Percentiles rank a stretch among this genome's conserved stretches.
Evolutionary conservation across 1,284 basidiomycete genomes (phyloP).

Genomic region (Wolfiporia cocos): DNA sequence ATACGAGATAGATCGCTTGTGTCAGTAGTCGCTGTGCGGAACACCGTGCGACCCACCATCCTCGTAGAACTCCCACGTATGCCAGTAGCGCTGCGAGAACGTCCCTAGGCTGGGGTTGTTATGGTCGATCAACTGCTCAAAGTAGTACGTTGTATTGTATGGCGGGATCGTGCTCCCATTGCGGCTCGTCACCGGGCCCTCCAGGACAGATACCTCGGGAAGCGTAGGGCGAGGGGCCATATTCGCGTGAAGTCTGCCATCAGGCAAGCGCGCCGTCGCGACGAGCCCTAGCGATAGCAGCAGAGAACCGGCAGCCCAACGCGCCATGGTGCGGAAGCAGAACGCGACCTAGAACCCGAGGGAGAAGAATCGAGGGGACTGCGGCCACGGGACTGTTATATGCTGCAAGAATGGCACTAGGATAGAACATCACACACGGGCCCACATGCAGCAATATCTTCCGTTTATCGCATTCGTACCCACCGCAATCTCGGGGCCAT

Average conservation of each 20-base stretch:
- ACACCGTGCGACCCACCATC: conserved; percentile 28
- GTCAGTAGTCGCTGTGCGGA: not conserved
- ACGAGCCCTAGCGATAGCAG: conserved; percentile 11
- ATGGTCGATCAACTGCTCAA: conserved; percentile 72
- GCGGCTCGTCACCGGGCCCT: conserved; percentile 16
- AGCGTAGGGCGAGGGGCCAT: conserved; percentile 14
- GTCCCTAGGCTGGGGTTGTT: conserved; percentile 66
- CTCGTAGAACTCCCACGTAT: conserved; percentile 57
- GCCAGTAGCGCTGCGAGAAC: conserved; percentile 70
- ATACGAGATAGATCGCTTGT: not conserved
- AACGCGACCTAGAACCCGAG: too few species aligned
- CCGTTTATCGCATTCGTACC: too few species aligned
- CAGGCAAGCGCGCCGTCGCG: conserved; percentile 13
- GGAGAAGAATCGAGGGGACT: not conserved
- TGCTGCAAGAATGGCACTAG: not conserved
- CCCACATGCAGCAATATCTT: too few species aligned
- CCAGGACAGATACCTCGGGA: conserved; percentile 13
- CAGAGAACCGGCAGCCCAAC: conserved; percentile 10
- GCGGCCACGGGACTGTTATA: too few species aligned
- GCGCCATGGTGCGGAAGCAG: too few species aligned
- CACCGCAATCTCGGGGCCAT: too few species aligned
- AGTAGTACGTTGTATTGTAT: conserved; percentile 43
- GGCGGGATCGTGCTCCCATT: conserved; percentile 24
- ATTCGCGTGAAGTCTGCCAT: conserved; percentile 21
- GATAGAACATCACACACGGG: not conserved